phyloP scores from a whole-genome alignment of 2,329 filamentous ascomycete genomes.

The Mycosphaerelloides madeirae region DNA sequence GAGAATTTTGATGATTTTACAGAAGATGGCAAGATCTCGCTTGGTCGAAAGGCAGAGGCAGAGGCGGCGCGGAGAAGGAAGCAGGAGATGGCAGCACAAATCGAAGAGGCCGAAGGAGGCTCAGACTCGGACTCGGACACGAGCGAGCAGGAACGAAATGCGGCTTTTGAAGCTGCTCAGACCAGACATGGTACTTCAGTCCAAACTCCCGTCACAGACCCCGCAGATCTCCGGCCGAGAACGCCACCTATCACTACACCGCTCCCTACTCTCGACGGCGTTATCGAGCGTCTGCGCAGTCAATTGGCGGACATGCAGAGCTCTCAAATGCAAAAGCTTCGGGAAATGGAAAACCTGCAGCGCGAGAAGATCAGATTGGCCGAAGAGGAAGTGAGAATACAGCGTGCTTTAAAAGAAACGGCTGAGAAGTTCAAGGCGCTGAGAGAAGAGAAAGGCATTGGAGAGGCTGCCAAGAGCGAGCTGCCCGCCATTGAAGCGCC shows the following conservation, averaged over 20 bases:
- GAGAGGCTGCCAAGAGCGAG: neutral
- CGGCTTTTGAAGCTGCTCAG: constrained; percentile 83
- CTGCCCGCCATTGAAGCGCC: constrained; percentile 14
- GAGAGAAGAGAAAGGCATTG: constrained; percentile 45
- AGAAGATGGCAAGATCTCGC: constrained; percentile 66
- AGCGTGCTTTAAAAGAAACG: constrained; percentile 73
- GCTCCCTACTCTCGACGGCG: constrained; percentile 66
- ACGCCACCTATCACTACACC: constrained; percentile 62
- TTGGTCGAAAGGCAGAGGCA: constrained; percentile 73
- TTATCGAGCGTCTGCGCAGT: constrained; percentile 59
- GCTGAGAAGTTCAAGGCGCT: constrained; percentile 65
- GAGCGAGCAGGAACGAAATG: constrained; percentile 59
- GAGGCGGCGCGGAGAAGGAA: constrained; percentile 61
- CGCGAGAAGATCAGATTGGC: constrained; percentile 65
- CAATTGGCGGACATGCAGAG: constrained; percentile 60
- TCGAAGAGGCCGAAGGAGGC: constrained; percentile 58
- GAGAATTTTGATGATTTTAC: constrained; percentile 86
- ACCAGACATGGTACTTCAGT: constrained; percentile 77
- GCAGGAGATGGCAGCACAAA: constrained; percentile 76
- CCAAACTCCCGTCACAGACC: constrained; percentile 9
- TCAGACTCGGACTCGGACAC: constrained; percentile 50
- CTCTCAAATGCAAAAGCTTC: constrained; percentile 54
- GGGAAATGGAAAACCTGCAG: constrained; percentile 61
- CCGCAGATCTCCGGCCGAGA: constrained; percentile 29
- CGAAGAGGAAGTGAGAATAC: constrained; percentile 71